Evolutionary conservation across 371 early-diverging fungal species (phyloP).

Genomic region (Coemansia sp.): DNA sequence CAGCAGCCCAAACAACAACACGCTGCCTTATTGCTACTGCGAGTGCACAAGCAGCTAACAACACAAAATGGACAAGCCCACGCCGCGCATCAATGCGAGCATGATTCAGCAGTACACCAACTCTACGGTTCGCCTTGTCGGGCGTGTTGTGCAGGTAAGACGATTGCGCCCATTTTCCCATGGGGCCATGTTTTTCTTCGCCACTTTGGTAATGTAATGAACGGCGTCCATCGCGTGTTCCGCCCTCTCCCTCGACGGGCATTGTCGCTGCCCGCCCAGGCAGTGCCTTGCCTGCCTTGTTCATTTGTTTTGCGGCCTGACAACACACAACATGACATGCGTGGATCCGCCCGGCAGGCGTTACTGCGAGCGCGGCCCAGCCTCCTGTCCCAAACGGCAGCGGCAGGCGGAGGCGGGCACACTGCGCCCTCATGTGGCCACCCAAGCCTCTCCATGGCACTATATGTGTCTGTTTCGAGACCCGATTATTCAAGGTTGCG

Average conservation of each 20-base stretch:
- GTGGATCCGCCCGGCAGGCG: no score
- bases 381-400: background rate
- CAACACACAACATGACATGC: no score
- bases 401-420: background rate
- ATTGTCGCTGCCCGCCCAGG: background rate
- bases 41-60: background rate
- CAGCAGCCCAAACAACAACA: background rate
- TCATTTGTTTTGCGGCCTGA: no score
- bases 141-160: constrained; percentile 58
- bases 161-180: constrained; percentile 1
- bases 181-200: background rate
- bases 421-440: background rate
- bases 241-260: background rate
- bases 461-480: constrained; percentile 3
- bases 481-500: constrained; percentile 7
- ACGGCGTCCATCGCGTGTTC: background rate
- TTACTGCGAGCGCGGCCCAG: no score
- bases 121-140: constrained; percentile 57
- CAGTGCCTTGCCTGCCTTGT: background rate
- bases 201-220: background rate
- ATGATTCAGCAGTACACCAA: constrained; percentile 58
- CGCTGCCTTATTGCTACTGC: constrained; percentile 1
- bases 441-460: constrained; percentile 5
- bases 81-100: constrained; percentile 62
- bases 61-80: constrained; percentile 61